A percentile compares a stretch with the other conserved stretches of the same genome.
These are phyloP conservation scores for Salix arbutifolia DNA, from an alignment of 345 rosid genomes.

Conservation along the genomic window DNA sequence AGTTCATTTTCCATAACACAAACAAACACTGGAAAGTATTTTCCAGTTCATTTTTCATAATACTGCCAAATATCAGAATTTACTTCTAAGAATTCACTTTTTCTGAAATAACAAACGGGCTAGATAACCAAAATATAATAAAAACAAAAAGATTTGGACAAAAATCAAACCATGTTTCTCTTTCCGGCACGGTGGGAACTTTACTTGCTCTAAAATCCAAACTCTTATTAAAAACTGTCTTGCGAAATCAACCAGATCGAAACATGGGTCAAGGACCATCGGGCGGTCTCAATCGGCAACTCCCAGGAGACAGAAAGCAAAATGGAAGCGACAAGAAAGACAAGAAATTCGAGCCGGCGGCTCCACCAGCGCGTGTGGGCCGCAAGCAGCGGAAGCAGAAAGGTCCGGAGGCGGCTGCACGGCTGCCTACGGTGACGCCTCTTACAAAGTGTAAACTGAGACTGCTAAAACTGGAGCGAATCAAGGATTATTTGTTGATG, in stretches of 20 bases:
- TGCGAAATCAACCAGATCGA: background rate
- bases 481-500: constrained; percentile 86
- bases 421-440: constrained; percentile 82
- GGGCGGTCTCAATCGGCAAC: constrained; percentile 67
- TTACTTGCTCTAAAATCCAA: constrained; percentile 19
- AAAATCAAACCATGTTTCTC: too few species aligned
- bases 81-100: too few species aligned
- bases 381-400: constrained; percentile 85
- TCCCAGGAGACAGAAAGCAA: constrained; percentile 63
- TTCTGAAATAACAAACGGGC: too few species aligned
- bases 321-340: constrained; percentile 84
- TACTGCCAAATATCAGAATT: too few species aligned
- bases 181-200: too few species aligned
- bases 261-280: constrained; percentile 91
- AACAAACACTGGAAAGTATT: too few species aligned
- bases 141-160: too few species aligned
- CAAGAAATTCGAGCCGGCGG: constrained; percentile 88
- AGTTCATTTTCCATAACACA: too few species aligned
- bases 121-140: too few species aligned
- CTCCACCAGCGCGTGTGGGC: constrained; percentile 86
- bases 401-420: constrained; percentile 88
- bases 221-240: background rate
- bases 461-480: constrained; percentile 72
- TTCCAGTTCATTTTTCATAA: too few species aligned
- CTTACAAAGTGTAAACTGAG: constrained; percentile 79